Conservation (phyloP, 169 alveolate genomes). For the Prorocentrum cordatum region DNA sequence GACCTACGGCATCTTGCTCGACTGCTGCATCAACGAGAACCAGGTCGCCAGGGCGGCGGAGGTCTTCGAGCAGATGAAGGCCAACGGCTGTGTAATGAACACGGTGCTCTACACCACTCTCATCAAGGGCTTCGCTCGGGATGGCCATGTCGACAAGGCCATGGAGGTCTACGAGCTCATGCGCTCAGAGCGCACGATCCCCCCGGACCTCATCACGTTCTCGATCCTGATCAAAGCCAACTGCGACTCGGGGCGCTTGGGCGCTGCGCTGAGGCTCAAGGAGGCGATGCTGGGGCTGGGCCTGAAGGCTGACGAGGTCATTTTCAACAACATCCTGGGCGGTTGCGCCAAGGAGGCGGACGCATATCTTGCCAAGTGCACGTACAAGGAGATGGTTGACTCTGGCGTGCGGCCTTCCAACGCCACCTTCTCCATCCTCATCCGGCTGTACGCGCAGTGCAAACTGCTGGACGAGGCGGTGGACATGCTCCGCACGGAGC, state of each 20-base stretch:
- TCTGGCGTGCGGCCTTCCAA: slow-evolving; percentile 35
- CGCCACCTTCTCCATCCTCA: slow-evolving; percentile 62
- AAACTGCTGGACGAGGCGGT: slow-evolving; percentile 17
- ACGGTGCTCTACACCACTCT: slow-evolving; percentile 61
- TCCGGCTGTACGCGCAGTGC: slow-evolving; percentile 63
- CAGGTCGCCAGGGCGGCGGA: slow-evolving; percentile 60
- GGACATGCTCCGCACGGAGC: slow-evolving; percentile 30
- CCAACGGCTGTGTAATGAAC: slow-evolving; percentile 46
- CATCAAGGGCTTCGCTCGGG: slow-evolving; percentile 67
- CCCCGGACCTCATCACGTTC: slow-evolving; percentile 63
- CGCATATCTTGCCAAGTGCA: too few species aligned
- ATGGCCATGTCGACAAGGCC: slow-evolving; percentile 51
- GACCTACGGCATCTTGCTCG: slow-evolving; percentile 63
- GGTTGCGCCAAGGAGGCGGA: slow-evolving; percentile 60
- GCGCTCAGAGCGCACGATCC: slow-evolving; percentile 52
- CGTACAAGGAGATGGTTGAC: slow-evolving; percentile 52
- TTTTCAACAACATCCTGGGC: slow-evolving; percentile 41
- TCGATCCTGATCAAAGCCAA: slow-evolving; percentile 61
- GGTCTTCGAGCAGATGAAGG: slow-evolving; percentile 28
- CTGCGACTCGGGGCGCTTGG: slow-evolving; percentile 49
- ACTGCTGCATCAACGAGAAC: slow-evolving; percentile 54
- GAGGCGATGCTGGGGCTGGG: too few species aligned
- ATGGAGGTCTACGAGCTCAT: slow-evolving; percentile 47
- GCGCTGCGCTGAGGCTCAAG: too few species aligned
- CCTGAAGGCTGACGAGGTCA: too few species aligned